These are phyloP conservation scores for Diddensiella santjacobensis DNA, from an alignment of 805 yeast species.

Conservation along the genomic window DNA sequence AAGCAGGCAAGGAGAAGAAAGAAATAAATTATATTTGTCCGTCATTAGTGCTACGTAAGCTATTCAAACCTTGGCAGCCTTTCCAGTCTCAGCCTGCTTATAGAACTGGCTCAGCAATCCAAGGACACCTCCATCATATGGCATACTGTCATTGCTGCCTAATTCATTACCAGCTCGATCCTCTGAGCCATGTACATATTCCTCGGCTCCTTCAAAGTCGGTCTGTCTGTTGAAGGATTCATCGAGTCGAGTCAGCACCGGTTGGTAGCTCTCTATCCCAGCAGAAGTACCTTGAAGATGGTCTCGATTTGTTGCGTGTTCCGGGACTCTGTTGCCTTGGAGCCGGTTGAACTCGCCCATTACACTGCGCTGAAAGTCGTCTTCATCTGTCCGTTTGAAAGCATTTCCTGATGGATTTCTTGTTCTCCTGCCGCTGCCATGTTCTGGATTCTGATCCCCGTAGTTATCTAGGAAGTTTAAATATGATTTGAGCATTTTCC, in stretches of 20 bases:
- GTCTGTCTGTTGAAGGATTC: not conserved
- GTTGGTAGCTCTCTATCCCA: not conserved
- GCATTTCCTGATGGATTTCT: not conserved
- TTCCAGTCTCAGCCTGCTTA: constrained; percentile 46
- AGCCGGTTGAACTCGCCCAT: constrained; percentile 31
- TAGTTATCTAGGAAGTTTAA: constrained; percentile 84
- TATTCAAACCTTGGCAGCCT: not conserved
- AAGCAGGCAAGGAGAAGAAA: constrained; percentile 52
- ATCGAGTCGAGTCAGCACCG: not conserved
- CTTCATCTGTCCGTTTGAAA: not conserved
- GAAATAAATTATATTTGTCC: no score
- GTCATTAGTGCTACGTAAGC: not conserved
- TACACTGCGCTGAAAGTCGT: constrained; percentile 29
- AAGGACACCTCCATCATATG: constrained; percentile 51
- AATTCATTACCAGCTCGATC: not conserved
- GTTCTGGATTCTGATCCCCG: constrained; percentile 35
- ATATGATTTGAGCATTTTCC: constrained; percentile 89
- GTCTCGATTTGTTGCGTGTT: constrained; percentile 9
- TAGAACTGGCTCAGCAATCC: constrained; percentile 81
- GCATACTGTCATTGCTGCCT: not conserved
- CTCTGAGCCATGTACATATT: not conserved
- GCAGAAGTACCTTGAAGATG: not conserved
- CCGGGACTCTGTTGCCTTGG: constrained; percentile 12
- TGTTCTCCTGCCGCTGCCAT: not conserved
- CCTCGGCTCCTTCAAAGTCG: not conserved